A percentile compares a stretch with the other conserved stretches of the same genome.
phyloP scores from a whole-genome alignment of 2,329 filamentous ascomycete species.

The Sporothrix mexicana region DNA sequence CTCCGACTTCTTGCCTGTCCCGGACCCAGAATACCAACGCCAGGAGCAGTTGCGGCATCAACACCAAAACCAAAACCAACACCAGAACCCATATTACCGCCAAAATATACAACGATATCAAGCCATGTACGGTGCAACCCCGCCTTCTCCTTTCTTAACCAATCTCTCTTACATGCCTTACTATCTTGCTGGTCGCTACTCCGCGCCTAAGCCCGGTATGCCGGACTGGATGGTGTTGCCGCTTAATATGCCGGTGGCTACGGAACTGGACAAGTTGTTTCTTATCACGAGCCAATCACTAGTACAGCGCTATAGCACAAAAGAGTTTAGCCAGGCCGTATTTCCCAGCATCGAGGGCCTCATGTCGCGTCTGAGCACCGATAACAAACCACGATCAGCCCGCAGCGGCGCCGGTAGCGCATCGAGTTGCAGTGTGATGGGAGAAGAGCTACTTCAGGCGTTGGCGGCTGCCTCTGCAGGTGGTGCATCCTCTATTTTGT shows the following conservation, averaged over 20 bases:
- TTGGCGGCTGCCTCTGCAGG: conserved; percentile 10
- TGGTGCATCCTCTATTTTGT: conserved; percentile 9
- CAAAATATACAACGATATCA: conserved; percentile 20
- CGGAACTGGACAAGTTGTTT: conserved; percentile 30
- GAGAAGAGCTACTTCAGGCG: conserved; percentile 17
- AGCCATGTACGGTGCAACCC: neutral
- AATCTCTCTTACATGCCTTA: conserved; percentile 30
- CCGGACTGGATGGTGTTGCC: conserved; percentile 30
- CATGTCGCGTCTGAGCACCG: conserved; percentile 11
- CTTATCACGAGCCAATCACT: conserved; percentile 29
- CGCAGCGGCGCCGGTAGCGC: neutral
- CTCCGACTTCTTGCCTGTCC: neutral
- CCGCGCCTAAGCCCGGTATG: neutral
- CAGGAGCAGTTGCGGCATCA: neutral
- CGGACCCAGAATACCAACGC: conserved; percentile 3
- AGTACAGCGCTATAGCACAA: conserved; percentile 29
- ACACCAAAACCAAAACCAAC: neutral
- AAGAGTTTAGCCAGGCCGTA: conserved; percentile 29
- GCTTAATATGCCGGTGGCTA: conserved; percentile 31
- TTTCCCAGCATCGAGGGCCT: conserved; percentile 32
- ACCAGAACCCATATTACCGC: neutral
- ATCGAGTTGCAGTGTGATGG: conserved; percentile 15
- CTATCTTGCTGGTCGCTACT: conserved; percentile 28
- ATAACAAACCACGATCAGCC: conserved; percentile 10
- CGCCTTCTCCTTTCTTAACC: conserved; percentile 25